A percentile compares a stretch with the other conserved stretches of the same genome.
Evolutionary conservation across 148 eudicot genomes (phyloP).

Genomic region (Chenopodium album): DNA sequence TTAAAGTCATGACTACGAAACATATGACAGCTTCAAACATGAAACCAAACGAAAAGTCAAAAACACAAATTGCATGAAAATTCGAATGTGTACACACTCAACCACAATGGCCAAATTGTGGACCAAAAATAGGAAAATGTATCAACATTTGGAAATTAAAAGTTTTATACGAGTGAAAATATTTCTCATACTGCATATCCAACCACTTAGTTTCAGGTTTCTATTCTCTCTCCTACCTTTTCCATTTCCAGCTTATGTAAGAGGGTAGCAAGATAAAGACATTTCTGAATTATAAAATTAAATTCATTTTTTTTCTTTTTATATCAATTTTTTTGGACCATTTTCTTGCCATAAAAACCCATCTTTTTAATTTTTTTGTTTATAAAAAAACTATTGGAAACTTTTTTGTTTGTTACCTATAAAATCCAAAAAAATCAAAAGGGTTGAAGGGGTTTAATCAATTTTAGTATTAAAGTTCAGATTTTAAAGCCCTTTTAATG

Average conservation of each 20-base stretch:
- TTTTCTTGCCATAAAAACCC: background rate
- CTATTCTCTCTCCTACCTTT: background rate
- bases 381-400: too few relatives aligned
- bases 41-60: background rate
- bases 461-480: background rate
- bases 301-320: background rate
- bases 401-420: too few relatives aligned
- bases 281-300: background rate
- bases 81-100: background rate
- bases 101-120: background rate
- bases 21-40: background rate
- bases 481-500: constrained; percentile 7
- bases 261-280: constrained; percentile 3
- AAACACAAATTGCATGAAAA: background rate
- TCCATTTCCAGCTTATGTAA: constrained; percentile 13
- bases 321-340: background rate
- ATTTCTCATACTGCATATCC: too few relatives aligned
- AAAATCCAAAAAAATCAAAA: too few relatives aligned
- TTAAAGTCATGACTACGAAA: background rate
- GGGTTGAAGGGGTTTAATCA: background rate
- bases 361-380: background rate
- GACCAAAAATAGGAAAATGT: background rate
- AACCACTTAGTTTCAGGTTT: background rate
- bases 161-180: background rate
- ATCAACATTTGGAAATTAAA: background rate